These are phyloP conservation scores for Nakaseomyces bracarensis DNA, from an alignment of 1,139 yeast species.

Conservation along the genomic window DNA sequence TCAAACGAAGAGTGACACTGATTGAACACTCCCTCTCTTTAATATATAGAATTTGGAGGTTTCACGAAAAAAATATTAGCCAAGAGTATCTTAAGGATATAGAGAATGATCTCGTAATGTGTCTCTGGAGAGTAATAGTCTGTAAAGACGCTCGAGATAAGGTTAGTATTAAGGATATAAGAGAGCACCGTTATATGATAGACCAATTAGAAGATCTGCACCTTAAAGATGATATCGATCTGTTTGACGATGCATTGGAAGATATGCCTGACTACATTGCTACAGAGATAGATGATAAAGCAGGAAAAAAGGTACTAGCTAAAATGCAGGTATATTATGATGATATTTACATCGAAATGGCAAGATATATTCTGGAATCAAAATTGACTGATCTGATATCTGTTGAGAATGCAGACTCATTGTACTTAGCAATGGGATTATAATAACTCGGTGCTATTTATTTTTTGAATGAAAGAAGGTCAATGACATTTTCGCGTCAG, in stretches of 20 bases:
- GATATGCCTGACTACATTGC: slow-evolving; percentile 22
- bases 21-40: slow-evolving; percentile 21
- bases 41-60: slow-evolving; percentile 23
- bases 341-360: slow-evolving; percentile 55
- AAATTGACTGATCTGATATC: slow-evolving; percentile 43
- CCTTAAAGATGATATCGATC: slow-evolving; percentile 16
- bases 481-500: background rate
- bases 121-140: slow-evolving; percentile 28
- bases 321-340: slow-evolving; percentile 39
- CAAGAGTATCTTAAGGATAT: slow-evolving; percentile 19
- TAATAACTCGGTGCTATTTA: slow-evolving; percentile 22
- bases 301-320: slow-evolving; percentile 14
- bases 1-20: slow-evolving; percentile 15
- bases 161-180: slow-evolving; percentile 13
- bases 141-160: slow-evolving; percentile 16
- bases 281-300: slow-evolving; percentile 17
- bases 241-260: slow-evolving; percentile 28
- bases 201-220: slow-evolving; percentile 20
- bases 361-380: slow-evolving; percentile 59
- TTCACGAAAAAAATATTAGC: slow-evolving; percentile 15
- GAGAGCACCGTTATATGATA: slow-evolving; percentile 19
- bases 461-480: too few relatives aligned
- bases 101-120: slow-evolving; percentile 24
- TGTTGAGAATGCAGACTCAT: slow-evolving; percentile 71
- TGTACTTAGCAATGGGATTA: slow-evolving; percentile 56